A percentile compares a stretch with the other conserved stretches of the same genome.
These are phyloP conservation scores for Iberis pinnata DNA, from an alignment of 345 rosid species.

Conservation along the genomic window DNA sequence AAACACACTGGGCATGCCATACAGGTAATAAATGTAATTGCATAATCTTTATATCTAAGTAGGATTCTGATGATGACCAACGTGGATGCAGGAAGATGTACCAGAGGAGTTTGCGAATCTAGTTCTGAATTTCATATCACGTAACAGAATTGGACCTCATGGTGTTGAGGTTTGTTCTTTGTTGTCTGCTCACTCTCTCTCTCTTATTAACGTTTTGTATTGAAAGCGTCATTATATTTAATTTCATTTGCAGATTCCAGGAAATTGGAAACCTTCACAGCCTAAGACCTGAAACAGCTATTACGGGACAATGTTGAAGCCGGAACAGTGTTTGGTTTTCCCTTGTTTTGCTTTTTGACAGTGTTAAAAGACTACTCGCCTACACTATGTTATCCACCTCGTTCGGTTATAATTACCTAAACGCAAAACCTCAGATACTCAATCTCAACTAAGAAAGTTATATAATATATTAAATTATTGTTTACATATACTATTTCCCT, in stretches of 20 bases:
- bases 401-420: not conserved
- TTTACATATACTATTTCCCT: too few relatives aligned
- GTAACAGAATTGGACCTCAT: conserved; percentile 69
- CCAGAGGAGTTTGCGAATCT: conserved; percentile 82
- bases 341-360: not conserved
- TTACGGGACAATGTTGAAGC: not conserved
- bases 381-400: not conserved
- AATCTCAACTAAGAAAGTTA: too few relatives aligned
- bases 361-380: too few relatives aligned
- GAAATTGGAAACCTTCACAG: conserved; percentile 24
- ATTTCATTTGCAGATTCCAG: conserved; percentile 20
- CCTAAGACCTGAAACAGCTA: conserved; percentile 17
- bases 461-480: too few relatives aligned
- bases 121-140: conserved; percentile 61
- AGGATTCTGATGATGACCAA: not conserved
- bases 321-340: too few relatives aligned
- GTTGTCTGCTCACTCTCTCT: not conserved
- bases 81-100: conserved; percentile 59
- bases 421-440: not conserved
- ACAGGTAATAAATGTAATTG: conserved; percentile 45
- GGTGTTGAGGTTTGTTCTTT: conserved; percentile 66
- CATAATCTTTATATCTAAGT: not conserved
- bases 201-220: too few relatives aligned
- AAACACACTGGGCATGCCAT: conserved; percentile 97
- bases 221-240: not conserved